A percentile compares a stretch with the other conserved stretches of the same genome.
phyloP scores from a whole-genome alignment of 1,284 basidiomycete species.

The Leccinum pachyderme region DNA sequence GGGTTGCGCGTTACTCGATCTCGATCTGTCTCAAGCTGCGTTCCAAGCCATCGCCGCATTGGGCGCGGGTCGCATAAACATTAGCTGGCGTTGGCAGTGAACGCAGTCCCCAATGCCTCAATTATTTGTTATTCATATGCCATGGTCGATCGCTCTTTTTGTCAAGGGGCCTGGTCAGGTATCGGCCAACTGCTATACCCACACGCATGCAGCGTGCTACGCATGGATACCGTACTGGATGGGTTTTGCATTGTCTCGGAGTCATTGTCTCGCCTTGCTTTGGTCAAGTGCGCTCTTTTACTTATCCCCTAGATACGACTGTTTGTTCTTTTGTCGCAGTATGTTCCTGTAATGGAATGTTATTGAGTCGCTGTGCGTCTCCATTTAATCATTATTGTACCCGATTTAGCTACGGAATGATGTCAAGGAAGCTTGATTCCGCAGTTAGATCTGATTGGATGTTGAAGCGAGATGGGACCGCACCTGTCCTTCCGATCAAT shows the following conservation, averaged over 20 bases:
- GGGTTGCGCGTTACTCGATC: slow-evolving; percentile 47
- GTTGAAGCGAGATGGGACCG: neutral
- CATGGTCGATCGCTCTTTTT: slow-evolving; percentile 20
- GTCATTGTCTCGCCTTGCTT: slow-evolving; percentile 26
- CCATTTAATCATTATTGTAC: neutral
- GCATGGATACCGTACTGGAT: slow-evolving; percentile 30
- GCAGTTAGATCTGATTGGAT: neutral
- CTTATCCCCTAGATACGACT: slow-evolving; percentile 11
- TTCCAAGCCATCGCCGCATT: slow-evolving; percentile 43
- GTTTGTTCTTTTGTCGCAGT: slow-evolving; percentile 6
- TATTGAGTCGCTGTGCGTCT: neutral
- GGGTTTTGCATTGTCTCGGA: slow-evolving; percentile 18
- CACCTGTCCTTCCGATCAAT: slow-evolving; percentile 4
- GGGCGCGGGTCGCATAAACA: slow-evolving; percentile 50
- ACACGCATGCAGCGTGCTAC: slow-evolving; percentile 26
- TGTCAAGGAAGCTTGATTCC: neutral
- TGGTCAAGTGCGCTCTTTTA: slow-evolving; percentile 21
- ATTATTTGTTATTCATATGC: slow-evolving; percentile 30
- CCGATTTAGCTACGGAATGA: neutral
- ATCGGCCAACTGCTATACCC: slow-evolving; percentile 5
- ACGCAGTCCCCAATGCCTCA: neutral
- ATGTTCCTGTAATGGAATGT: slow-evolving; percentile 11
- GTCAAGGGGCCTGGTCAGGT: slow-evolving; percentile 15
- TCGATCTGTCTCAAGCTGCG: slow-evolving; percentile 60
- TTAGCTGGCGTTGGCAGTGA: slow-evolving; percentile 47